Evolutionary conservation across 805 yeast genomes (phyloP).

Genomic region (Metschnikowia baotianmanensis): DNA sequence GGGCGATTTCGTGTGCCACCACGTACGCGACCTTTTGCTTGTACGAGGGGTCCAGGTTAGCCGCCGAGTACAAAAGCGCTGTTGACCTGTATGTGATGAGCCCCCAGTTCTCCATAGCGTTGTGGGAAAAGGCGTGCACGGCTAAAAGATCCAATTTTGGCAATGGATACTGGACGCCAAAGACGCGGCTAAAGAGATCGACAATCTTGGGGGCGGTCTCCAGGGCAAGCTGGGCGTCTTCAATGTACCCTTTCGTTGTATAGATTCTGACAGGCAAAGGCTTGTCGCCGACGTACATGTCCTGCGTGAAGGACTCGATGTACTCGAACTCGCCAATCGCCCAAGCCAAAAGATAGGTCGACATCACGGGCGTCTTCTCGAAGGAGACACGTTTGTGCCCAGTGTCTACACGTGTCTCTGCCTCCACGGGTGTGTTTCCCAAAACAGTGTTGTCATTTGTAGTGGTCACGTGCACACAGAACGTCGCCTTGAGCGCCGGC

Average conservation of each 20-base stretch:
- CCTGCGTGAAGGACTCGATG: slow-evolving; percentile 45
- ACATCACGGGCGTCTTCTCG: slow-evolving; percentile 51
- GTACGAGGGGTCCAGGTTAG: slow-evolving; percentile 46
- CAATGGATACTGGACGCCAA: slow-evolving; percentile 61
- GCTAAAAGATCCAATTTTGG: slow-evolving; percentile 81
- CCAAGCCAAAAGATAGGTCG: slow-evolving; percentile 58
- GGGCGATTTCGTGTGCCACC: slow-evolving; percentile 83
- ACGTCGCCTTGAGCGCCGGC: slow-evolving; percentile 54
- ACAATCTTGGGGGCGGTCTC: slow-evolving; percentile 48
- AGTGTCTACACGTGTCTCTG: slow-evolving; percentile 12
- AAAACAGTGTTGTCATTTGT: slow-evolving; percentile 37
- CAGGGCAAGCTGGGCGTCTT: slow-evolving; percentile 48
- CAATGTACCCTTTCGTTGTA: slow-evolving; percentile 48
- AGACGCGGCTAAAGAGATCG: slow-evolving; percentile 47
- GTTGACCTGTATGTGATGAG: slow-evolving; percentile 65
- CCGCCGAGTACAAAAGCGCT: slow-evolving; percentile 45
- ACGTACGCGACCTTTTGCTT: slow-evolving; percentile 78
- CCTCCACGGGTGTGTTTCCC: slow-evolving; percentile 47
- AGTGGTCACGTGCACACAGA: slow-evolving; percentile 43
- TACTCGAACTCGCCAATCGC: slow-evolving; percentile 57
- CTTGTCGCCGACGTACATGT: slow-evolving; percentile 33
- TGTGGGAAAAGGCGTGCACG: slow-evolving; percentile 75
- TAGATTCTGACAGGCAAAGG: slow-evolving; percentile 51
- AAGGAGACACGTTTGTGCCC: slow-evolving; percentile 33
- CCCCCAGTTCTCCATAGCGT: slow-evolving; percentile 94